Evolutionary conservation across 345 rosid genomes (phyloP), one percentile per base, ranked within the genome.

Genomic region (Salix brachista): DNA sequence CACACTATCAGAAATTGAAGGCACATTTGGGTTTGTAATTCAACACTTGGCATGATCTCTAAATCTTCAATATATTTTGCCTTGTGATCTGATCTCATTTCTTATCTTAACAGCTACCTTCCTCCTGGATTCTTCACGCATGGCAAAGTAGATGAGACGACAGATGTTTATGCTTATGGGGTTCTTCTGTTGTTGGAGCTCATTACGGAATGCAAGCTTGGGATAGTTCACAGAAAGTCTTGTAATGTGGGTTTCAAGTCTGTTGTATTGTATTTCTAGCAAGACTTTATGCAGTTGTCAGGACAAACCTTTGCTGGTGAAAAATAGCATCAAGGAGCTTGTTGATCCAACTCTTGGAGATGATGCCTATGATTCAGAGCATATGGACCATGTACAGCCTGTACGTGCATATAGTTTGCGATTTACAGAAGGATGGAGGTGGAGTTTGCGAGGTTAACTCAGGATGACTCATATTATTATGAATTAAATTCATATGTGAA

Each of bases 101-200:
- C 70, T 67, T 25, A 44, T 5, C 4, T 75, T 74, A 16, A 9
- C 88, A 95, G 96, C 7, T 95, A 93, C 78, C 96, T 91, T 80
- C 94, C 99, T 12, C 99, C 97, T 0, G 97, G 93, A 86, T 93
- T 88, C 85, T 91, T 95, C 88, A 90, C 90, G 97, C 93, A 95
- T 26, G 97, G 97, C 18, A 88, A 88, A 58, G 99, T 95, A n/a
- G 94, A 95, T 48, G 97, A 95, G 70, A 95, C 93, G 79, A 95
- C 94, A 1, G 97, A 93, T 58, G 97, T 95, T 46, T 93, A 87
- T 85, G 97, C 96, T 58, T 93, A 85, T 3, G 96, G 99, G n/a
- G 99, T 32, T 32, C 34, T 95, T 8, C 75, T 95, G 21, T 78
- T 93, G 66, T 83, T 91, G 58, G 97, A 95, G 85, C 97, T 90